Conservation (phyloP, 257 asterid species). For the Buddleja alternifolia region DNA sequence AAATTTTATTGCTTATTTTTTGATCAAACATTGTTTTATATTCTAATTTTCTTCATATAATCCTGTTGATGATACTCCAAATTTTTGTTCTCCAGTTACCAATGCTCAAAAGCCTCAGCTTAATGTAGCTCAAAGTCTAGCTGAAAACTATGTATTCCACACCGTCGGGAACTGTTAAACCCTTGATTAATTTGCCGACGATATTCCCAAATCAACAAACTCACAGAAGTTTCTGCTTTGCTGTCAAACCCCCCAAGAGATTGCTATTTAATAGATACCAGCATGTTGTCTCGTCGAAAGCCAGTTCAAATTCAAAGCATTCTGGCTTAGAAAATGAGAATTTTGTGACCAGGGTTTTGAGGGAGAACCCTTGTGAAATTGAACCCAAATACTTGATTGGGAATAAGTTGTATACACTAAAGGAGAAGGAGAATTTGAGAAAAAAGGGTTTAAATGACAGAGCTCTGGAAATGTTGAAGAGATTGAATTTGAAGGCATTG, state of each 20-base stretch:
- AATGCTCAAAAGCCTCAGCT: constrained; percentile 30
- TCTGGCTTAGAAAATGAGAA: constrained; percentile 60
- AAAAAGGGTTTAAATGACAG: constrained; percentile 47
- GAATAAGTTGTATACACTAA: constrained; percentile 66
- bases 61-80: constrained; percentile 2
- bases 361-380: constrained; percentile 90
- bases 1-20: not conserved
- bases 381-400: constrained; percentile 85
- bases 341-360: constrained; percentile 83
- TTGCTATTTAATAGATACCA: constrained; percentile 37
- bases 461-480: constrained; percentile 47
- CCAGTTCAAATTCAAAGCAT: constrained; percentile 46
- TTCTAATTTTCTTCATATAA: not conserved
- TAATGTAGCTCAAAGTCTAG: not conserved
- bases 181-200: constrained; percentile 44
- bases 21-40: not conserved
- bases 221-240: constrained; percentile 26
- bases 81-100: constrained; percentile 5
- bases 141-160: constrained; percentile 41
- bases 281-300: constrained; percentile 41
- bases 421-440: constrained; percentile 70
- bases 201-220: constrained; percentile 39
- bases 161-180: constrained; percentile 40
- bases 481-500: constrained; percentile 64
- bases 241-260: constrained; percentile 35